These are phyloP conservation scores for Candida tammaniensis DNA, from an alignment of 805 yeast species.

Conservation along the genomic window DNA sequence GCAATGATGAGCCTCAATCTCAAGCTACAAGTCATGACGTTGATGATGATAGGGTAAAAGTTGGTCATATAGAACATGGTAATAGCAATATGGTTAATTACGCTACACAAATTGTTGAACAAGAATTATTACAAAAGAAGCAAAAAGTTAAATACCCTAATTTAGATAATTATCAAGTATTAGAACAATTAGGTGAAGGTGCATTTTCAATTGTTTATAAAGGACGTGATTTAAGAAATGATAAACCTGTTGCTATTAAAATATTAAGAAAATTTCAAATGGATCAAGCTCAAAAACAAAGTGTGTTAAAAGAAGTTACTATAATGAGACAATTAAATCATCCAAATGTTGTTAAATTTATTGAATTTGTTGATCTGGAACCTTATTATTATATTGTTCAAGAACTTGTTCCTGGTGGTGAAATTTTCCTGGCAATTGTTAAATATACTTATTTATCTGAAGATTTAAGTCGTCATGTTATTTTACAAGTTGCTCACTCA, in stretches of 20 bases:
- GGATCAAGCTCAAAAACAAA: slow-evolving; percentile 58
- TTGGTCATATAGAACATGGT: not conserved
- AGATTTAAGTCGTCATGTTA: slow-evolving; percentile 60
- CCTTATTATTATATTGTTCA: slow-evolving; percentile 66
- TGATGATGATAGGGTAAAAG: not conserved
- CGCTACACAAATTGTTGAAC: slow-evolving; percentile 36
- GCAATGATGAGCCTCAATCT: slow-evolving; percentile 4
- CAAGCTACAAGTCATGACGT: too few relatives aligned
- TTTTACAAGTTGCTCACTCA: slow-evolving; percentile 61
- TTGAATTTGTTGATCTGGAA: slow-evolving; percentile 63
- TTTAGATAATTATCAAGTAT: slow-evolving; percentile 41
- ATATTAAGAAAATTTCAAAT: slow-evolving; percentile 67
- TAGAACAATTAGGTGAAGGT: slow-evolving; percentile 71
- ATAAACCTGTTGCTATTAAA: slow-evolving; percentile 50
- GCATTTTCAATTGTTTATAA: slow-evolving; percentile 76
- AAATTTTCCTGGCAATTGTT: slow-evolving; percentile 65
- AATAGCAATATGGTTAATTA: slow-evolving; percentile 9
- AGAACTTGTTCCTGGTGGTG: slow-evolving; percentile 78
- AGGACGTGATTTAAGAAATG: slow-evolving; percentile 43
- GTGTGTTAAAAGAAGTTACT: slow-evolving; percentile 77
- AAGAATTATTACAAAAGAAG: slow-evolving; percentile 25
- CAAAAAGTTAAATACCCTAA: slow-evolving; percentile 30
- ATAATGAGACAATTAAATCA: slow-evolving; percentile 67
- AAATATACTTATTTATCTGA: slow-evolving; percentile 66
- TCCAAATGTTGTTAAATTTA: slow-evolving; percentile 61